Conservation (phyloP, 1,139 yeast genomes). For the Geotrichum klebahnii region DNA sequence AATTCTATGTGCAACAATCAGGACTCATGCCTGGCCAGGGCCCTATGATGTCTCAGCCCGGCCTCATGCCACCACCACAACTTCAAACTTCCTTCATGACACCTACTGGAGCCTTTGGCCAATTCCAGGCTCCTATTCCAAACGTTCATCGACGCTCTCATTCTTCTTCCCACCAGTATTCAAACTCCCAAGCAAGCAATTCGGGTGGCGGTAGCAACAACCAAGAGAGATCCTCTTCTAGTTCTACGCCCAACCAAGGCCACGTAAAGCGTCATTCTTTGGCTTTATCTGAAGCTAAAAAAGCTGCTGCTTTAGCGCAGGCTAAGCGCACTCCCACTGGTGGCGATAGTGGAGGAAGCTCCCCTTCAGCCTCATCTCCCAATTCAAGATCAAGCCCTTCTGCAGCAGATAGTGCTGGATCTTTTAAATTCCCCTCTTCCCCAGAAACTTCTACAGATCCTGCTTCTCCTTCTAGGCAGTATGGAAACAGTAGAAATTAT, state of each 20-base stretch:
- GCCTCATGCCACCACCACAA: slow-evolving; percentile 28
- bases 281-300: slow-evolving; percentile 91
- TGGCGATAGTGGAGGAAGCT: slow-evolving; percentile 24
- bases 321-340: slow-evolving; percentile 42
- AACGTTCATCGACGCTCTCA: slow-evolving; percentile 34
- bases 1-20: slow-evolving; percentile 57
- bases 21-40: slow-evolving; percentile 29
- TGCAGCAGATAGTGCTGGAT: slow-evolving; percentile 15
- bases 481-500: slow-evolving; percentile 28
- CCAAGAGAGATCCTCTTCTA: slow-evolving; percentile 9
- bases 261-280: slow-evolving; percentile 89
- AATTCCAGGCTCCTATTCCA: slow-evolving; percentile 30
- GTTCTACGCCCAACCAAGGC: slow-evolving; percentile 43
- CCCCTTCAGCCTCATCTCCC: slow-evolving; percentile 24
- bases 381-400: slow-evolving; percentile 9
- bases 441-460: slow-evolving; percentile 35
- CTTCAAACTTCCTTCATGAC: slow-evolving; percentile 29
- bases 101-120: slow-evolving; percentile 34
- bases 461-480: slow-evolving; percentile 25
- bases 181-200: slow-evolving; percentile 5
- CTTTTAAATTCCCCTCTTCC: slow-evolving; percentile 54
- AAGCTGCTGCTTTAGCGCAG: slow-evolving; percentile 91
- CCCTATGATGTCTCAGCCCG: slow-evolving; percentile 25
- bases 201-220: slow-evolving; percentile 33
- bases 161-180: slow-evolving; percentile 29